Evolutionary conservation across 371 early-diverging fungal species (phyloP), one percentile per base, ranked within the genome.

Genomic region (Ordospora colligata): DNA sequence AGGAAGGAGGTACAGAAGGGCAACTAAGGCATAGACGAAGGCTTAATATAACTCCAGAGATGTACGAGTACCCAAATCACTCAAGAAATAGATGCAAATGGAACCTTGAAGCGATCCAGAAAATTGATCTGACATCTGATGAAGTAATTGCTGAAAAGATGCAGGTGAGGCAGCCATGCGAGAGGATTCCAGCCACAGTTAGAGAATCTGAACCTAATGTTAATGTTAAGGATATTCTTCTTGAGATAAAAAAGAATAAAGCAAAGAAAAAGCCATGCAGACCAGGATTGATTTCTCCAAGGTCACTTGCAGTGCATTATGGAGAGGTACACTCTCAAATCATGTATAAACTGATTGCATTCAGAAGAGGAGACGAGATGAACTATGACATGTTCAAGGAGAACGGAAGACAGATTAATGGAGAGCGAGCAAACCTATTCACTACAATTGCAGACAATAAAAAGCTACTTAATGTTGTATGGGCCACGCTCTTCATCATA

Each of bases 391-490:
- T 73, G 2, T 85, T 85, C 66, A 73, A 68, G 43, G 82, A 78
- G 14, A 84, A 81, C 63, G 80, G 83, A 32, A 73, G 83, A 58
- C 84, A 84, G 67, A 67, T 85, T 11, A 78, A 81, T 46, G 75
- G 80, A 45, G 83, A 83, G 65, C 67, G 83, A 74, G 58, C 21
- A 12, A 77, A 82, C 75, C 69, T 86, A 19, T 79, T 78, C 72
- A 73, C 50, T 14, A 69, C 79, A 12, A 73, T 83, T 11, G 72
- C 78, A 50, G 79, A 76, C 69, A 80, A 74, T 69, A 73, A 62
- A 37, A 68, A 52, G 32, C 67, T 84, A 17, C 21, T 78, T 14
- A 45, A 37, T 19, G 73, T 76, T 11, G 46, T 84, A 9, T 19
- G 70, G 25, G 69, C 58, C 22, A 73, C 69, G 10, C 50, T 76